A percentile compares a stretch with the other conserved stretches of the same genome.
Conservation (phyloP, 371 early-diverging fungal species). For the Dichotomocladium elegans region DNA sequence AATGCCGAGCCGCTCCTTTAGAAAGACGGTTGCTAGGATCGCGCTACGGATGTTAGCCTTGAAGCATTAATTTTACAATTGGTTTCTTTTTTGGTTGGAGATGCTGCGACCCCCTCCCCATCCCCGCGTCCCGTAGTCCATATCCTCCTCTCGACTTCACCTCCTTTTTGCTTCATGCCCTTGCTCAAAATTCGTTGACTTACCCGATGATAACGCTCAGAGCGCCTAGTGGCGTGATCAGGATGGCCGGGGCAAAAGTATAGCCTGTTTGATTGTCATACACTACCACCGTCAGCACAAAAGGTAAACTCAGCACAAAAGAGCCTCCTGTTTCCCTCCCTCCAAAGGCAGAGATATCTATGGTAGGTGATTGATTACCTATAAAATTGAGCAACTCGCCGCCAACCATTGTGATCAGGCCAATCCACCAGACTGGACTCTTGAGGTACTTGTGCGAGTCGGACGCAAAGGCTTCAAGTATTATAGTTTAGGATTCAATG, state of each 20-base stretch:
- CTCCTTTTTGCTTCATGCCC: neutral
- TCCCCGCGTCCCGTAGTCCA: neutral
- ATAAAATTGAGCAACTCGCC: constrained; percentile 83
- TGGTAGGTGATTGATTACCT: no score
- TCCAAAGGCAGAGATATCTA: no score
- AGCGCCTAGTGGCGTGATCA: constrained; percentile 90
- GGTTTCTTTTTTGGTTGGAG: no score
- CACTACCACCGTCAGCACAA: no score
- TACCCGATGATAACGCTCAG: constrained; percentile 84
- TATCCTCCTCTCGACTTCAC: neutral
- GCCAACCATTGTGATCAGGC: constrained; percentile 78
- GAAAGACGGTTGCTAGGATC: constrained; percentile 25
- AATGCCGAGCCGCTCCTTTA: constrained; percentile 74
- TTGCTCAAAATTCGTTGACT: neutral
- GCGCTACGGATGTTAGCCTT: constrained; percentile 21
- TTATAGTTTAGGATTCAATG: no score
- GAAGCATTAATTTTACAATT: no score
- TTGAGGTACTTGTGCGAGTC: constrained; percentile 67
- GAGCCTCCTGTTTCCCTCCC: no score
- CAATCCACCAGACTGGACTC: constrained; percentile 84
- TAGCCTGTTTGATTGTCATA: constrained; percentile 58
- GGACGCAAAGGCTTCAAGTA: constrained; percentile 45
- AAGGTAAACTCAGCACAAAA: no score
- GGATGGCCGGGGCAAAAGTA: constrained; percentile 88
- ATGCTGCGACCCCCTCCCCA: neutral